A percentile compares a stretch with the other conserved stretches of the same genome.
Evolutionary conservation across 2,329 filamentous ascomycete species (phyloP).

Genomic region (Sarocladium oryzae): DNA sequence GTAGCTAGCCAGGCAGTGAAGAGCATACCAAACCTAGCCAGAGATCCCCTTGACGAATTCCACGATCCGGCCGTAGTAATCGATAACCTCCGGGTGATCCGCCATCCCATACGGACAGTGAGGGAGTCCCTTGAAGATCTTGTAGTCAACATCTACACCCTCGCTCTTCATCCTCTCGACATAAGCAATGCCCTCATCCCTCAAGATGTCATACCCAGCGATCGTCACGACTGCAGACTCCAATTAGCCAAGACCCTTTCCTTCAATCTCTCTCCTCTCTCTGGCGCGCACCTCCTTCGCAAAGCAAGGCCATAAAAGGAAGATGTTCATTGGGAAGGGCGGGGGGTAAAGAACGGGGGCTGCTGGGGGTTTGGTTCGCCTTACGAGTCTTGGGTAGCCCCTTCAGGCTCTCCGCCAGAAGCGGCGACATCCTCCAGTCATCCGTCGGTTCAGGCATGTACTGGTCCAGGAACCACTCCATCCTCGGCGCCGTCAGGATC

Average conservation of each 20-base stretch:
- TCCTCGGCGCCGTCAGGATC: slow-evolving; percentile 20
- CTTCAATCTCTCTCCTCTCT: too few relatives aligned
- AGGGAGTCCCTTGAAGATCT: slow-evolving; percentile 27
- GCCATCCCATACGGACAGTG: slow-evolving; percentile 23
- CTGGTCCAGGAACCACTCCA: slow-evolving; percentile 29
- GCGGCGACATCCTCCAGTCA: slow-evolving; percentile 23
- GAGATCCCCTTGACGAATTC: slow-evolving; percentile 11
- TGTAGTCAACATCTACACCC: slow-evolving; percentile 25
- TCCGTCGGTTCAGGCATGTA: slow-evolving; percentile 24
- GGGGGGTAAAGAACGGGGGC: too few relatives aligned
- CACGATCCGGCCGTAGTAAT: slow-evolving; percentile 12
- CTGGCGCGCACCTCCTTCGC: too few relatives aligned
- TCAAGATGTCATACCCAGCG: slow-evolving; percentile 27
- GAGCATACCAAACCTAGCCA: neutral
- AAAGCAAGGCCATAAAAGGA: too few relatives aligned
- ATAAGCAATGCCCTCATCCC: slow-evolving; percentile 32
- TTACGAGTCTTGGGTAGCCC: slow-evolving; percentile 27
- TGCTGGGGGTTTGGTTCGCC: too few relatives aligned
- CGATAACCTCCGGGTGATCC: slow-evolving; percentile 11
- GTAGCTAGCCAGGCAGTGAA: too few relatives aligned
- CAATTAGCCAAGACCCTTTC: neutral
- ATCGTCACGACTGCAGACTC: slow-evolving; percentile 24
- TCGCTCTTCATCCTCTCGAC: slow-evolving; percentile 27
- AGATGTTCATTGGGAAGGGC: too few relatives aligned
- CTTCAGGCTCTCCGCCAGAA: slow-evolving; percentile 24